A percentile compares a stretch with the other conserved stretches of the same genome.
Evolutionary conservation across 768 basidiomycete species (phyloP).

Genomic region (Suillus luteus): DNA sequence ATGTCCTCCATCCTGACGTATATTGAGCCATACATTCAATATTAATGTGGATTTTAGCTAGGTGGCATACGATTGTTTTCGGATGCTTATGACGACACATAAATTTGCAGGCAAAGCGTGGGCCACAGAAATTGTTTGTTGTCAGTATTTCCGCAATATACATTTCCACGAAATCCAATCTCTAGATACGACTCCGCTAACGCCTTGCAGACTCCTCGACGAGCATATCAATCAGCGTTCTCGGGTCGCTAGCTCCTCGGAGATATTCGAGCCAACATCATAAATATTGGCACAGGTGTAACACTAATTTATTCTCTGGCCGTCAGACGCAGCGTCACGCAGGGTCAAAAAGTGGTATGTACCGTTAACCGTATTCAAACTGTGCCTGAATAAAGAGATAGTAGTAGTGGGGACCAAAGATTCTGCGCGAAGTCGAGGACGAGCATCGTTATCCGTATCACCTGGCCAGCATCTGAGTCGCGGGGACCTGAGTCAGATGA

Average conservation of each 20-base stretch:
- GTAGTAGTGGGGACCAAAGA: neutral
- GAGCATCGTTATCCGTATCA: too few species aligned
- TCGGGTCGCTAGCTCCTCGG: neutral
- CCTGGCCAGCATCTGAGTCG: too few species aligned
- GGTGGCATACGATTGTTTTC: neutral
- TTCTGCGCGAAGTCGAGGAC: neutral
- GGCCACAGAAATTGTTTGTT: neutral
- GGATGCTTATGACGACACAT: neutral
- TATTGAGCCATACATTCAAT: neutral
- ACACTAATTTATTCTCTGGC: neutral
- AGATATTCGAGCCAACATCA: neutral
- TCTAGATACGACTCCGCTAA: neutral
- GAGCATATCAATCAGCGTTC: neutral
- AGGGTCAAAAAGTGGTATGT: neutral
- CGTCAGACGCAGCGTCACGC: neutral
- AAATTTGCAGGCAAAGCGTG: neutral
- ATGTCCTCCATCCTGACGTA: neutral
- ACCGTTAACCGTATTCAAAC: neutral
- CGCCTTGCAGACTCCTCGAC: neutral
- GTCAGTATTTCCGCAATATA: neutral
- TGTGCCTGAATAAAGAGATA: neutral
- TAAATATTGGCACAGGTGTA: neutral
- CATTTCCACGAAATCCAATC: neutral
- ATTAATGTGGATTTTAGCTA: neutral
- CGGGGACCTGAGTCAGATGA: too few species aligned